These are phyloP conservation scores for Alisma plantagoaquatica DNA, from an alignment of 106 monocot genomes.

Conservation along the genomic window DNA sequence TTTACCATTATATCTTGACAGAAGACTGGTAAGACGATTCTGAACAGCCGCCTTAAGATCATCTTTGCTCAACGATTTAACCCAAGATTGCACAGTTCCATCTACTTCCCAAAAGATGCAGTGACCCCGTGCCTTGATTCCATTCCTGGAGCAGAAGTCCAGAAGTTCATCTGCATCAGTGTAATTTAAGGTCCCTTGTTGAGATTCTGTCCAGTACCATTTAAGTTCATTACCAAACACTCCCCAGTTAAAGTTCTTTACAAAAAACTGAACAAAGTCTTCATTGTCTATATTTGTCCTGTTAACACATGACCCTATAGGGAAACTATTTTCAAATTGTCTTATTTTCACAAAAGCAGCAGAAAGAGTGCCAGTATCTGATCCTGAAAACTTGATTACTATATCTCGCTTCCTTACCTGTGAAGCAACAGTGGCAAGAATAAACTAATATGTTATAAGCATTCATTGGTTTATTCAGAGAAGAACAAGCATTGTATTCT, in stretches of 20 bases:
- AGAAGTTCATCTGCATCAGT: slow-evolving; percentile 82
- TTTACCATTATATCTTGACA: slow-evolving; percentile 61
- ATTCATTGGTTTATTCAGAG: not conserved
- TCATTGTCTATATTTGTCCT: slow-evolving; percentile 83
- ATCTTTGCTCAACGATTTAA: slow-evolving; percentile 43
- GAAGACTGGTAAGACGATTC: slow-evolving; percentile 45
- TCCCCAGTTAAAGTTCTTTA: slow-evolving; percentile 91
- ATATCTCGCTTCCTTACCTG: slow-evolving; percentile 91
- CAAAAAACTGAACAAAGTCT: slow-evolving; percentile 73
- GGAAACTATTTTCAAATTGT: slow-evolving; percentile 73
- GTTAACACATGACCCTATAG: slow-evolving; percentile 75
- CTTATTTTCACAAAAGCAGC: slow-evolving; percentile 46
- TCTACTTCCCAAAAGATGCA: slow-evolving; percentile 98
- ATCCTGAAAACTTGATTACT: slow-evolving; percentile 48
- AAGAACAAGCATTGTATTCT: too few species aligned
- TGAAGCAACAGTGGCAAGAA: not conserved
- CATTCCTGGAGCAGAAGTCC: slow-evolving; percentile 52
- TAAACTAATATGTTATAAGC: not conserved
- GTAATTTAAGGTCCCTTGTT: slow-evolving; percentile 64
- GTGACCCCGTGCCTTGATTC: slow-evolving; percentile 52
- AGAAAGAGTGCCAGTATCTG: slow-evolving; percentile 6
- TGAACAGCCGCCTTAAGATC: slow-evolving; percentile 49
- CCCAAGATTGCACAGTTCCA: slow-evolving; percentile 72
- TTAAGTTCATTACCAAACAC: slow-evolving; percentile 95
- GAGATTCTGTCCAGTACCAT: slow-evolving; percentile 76